Percentiles rank a stretch among this genome's conserved stretches.
Conservation (phyloP, 768 basidiomycete genomes). For the Boletus rubroflammeus region DNA sequence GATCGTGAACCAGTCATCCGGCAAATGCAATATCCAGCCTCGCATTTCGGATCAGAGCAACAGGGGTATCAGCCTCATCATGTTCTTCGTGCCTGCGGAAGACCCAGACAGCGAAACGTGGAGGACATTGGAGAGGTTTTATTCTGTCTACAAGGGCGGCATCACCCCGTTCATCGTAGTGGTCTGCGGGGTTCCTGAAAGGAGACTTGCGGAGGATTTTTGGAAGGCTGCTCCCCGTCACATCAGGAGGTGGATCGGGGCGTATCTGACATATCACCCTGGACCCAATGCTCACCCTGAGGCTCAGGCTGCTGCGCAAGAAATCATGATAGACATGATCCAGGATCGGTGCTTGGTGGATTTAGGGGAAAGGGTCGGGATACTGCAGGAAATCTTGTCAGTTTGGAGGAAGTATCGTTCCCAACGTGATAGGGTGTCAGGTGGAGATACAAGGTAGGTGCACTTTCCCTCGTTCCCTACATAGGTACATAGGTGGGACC, state of each 20-base stretch:
- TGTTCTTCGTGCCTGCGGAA: slow-evolving; percentile 13
- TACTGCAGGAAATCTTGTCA: slow-evolving; percentile 14
- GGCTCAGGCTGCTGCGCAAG: slow-evolving; percentile 8
- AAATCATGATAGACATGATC: slow-evolving; percentile 11
- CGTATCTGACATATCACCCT: slow-evolving; percentile 12
- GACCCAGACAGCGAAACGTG: slow-evolving; percentile 6
- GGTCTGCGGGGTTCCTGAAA: slow-evolving; percentile 5
- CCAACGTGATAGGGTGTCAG: not conserved
- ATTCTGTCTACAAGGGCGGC: slow-evolving; percentile 7
- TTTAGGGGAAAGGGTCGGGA: slow-evolving; percentile 16
- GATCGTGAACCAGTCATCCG: not conserved
- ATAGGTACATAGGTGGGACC: too few species aligned
- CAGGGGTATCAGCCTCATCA: slow-evolving; percentile 12
- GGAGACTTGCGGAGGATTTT: slow-evolving; percentile 7
- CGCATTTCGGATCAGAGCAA: not conserved
- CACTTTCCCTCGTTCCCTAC: not conserved
- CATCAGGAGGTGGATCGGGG: slow-evolving; percentile 9
- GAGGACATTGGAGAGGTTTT: slow-evolving; percentile 15
- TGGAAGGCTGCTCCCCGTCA: slow-evolving; percentile 8
- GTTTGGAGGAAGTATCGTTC: slow-evolving; percentile 21
- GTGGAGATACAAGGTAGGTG: not conserved
- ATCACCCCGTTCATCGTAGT: slow-evolving; percentile 20
- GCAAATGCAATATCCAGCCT: not conserved
- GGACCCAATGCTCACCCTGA: slow-evolving; percentile 5
- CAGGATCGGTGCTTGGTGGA: slow-evolving; percentile 11